Evolutionary conservation across 2,329 filamentous ascomycete species (phyloP), one percentile per base, ranked within the genome.

Genomic region (Penicillium sp.): DNA sequence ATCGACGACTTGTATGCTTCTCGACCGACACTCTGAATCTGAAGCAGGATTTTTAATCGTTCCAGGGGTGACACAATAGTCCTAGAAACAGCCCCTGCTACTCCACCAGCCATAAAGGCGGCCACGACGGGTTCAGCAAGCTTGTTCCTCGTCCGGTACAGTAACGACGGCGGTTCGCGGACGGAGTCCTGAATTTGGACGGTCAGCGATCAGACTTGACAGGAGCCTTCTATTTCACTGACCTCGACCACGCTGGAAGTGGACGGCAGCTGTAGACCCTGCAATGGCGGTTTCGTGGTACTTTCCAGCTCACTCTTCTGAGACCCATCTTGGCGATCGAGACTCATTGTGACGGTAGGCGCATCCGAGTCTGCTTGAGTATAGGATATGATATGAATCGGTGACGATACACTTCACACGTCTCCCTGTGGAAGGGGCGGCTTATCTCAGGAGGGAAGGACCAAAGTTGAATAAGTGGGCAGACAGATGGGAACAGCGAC

Each of bases 61-160:
- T 99, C 94, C 34, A 99, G 84, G 3, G 94, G 94, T 15, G 93
- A 97, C 4, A 99, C 94, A 44, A 97, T 93, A 23, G 94, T 99
- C 69, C 94, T 85, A 29, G 94, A 97, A n/a, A 99, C 93, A 41
- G 94, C 94, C 53, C 94, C 94, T 15, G 94, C 94, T 21, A 96
- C 85, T 61, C 94, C 94, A 56, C 94, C 94, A 28, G 90, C 94
- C 66, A 95, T 88, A 68, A 99, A 99, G 31, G 94, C 92, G 39
- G 94, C 93, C 31, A 91, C 77, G 36, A 96, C 86, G 4, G 93
- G 92, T 59, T 95, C 88, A 9, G 91, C 87, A 57, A 96, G 45
- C 36, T 66, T 71, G n/a, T 66, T 65, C 51, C 53, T 70, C 24
- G 65, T 54, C 43, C 58, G 57, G 44, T 52, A 47, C 31, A 68